Percentiles rank a stretch among this genome's conserved stretches.
phyloP scores from a whole-genome alignment of 805 yeast species.

The Kodamaea kaohsiungensis region DNA sequence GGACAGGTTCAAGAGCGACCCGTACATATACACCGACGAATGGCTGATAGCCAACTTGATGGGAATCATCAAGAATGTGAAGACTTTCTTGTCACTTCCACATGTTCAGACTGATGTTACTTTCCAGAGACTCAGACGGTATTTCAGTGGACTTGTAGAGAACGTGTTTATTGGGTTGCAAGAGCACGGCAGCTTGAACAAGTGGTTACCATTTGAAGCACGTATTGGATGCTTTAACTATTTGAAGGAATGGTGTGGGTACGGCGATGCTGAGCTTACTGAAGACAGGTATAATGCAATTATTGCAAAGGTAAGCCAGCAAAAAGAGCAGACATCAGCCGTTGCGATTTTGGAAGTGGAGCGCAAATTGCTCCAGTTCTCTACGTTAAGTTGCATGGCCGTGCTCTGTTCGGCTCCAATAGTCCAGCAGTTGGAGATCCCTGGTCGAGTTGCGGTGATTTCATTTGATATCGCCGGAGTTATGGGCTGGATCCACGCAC shows the following conservation, averaged over 20 bases:
- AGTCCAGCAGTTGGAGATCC: constrained; percentile 45
- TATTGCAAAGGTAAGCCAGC: constrained; percentile 44
- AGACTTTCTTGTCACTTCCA: constrained; percentile 56
- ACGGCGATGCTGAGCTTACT: constrained; percentile 67
- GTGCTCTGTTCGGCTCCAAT: constrained; percentile 76
- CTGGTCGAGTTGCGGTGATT: constrained; percentile 36
- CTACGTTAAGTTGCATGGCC: constrained; percentile 85
- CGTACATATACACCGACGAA: constrained; percentile 58
- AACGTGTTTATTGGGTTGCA: constrained; percentile 62
- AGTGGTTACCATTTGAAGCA: constrained; percentile 84
- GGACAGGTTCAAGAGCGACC: constrained; percentile 53
- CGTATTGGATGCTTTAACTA: constrained; percentile 79
- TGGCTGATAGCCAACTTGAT: constrained; percentile 68
- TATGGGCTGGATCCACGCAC: constrained; percentile 77
- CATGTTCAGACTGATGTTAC: constrained; percentile 64
- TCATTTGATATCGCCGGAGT: constrained; percentile 72
- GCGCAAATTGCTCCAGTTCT: constrained; percentile 62
- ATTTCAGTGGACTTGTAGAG: constrained; percentile 80
- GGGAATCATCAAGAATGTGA: constrained; percentile 60
- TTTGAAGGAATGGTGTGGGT: constrained; percentile 93
- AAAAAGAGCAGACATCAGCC: constrained; percentile 49
- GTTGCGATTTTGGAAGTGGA: constrained; percentile 82
- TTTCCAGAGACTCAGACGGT: constrained; percentile 75
- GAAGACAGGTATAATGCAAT: constrained; percentile 65
- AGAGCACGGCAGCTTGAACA: constrained; percentile 36